Evolutionary conservation across 2,329 filamentous ascomycete species (phyloP), one percentile per base, ranked within the genome.

Genomic region (Ascochyta rabiei): DNA sequence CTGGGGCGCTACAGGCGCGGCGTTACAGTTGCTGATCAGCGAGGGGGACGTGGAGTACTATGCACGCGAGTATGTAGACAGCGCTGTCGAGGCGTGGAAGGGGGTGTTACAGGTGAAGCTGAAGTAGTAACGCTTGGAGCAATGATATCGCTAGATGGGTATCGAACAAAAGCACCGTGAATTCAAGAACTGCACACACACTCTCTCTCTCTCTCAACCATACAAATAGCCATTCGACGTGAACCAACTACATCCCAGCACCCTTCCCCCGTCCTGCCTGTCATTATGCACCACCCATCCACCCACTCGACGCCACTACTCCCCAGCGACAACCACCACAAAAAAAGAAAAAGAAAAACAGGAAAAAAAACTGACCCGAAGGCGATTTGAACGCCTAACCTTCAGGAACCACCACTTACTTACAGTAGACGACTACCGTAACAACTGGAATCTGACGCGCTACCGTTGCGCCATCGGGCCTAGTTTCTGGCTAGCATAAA

Each of bases 41-140:
- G 64, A 67, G n/a, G 61, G 58, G 0, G 63, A 71, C 43, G 51
- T 69, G 9, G 56, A 63, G 10, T 45, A 26, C 9, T 74, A 69
- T 57, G 67, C 68, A 10, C 53, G 44, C 10, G 67, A 71, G 40
- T 73, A 73, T 43, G 64, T 67, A 7, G 70, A 73, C 18, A 69
- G 67, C n/a, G 68, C 64, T 6, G 39, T 69, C 2, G 70, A 73
- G 21, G 66, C 69, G 3, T 63, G 72, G 60, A 61, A 63, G 16
- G 70, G 69, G 1, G 61, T 75, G 15, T 38, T 67, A 40, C 67
- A 66, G 56, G 72, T 75, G 16, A 74, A 70, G 59, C 58, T 73
- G n/a, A 67, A 62, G 59, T 72, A 71, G 60, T n/a, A 6, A 6
- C 21, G 21, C 6, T 4, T 6, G 6, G 21, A 23, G 21, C 4